Percentiles rank a stretch among this genome's conserved stretches.
Evolutionary conservation across 2,329 filamentous ascomycete species (phyloP).

Genomic region (Aspergillus udagawae): DNA sequence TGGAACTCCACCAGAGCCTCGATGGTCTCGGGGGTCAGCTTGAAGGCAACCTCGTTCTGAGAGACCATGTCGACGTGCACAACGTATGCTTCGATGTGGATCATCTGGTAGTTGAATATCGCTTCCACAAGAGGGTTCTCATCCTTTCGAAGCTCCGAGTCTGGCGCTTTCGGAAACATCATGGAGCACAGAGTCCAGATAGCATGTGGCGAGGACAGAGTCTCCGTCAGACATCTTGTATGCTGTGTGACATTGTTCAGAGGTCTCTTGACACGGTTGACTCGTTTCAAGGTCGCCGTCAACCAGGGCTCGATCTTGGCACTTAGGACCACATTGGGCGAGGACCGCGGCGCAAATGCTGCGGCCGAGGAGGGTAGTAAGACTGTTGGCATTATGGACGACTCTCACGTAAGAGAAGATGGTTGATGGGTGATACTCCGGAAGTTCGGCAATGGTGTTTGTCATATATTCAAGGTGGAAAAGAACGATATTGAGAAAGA

Average conservation of each 20-base stretch:
- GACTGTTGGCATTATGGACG: conserved; percentile 75
- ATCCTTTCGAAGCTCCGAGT: conserved; percentile 78
- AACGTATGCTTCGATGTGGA: conserved; percentile 94
- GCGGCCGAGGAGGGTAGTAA: conserved; percentile 92
- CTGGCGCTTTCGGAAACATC: conserved; percentile 86
- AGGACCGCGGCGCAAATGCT: conserved; percentile 89
- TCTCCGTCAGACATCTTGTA: conserved; percentile 91
- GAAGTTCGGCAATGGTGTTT: not conserved
- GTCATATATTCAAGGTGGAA: conserved; percentile 17
- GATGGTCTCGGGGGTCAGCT: conserved; percentile 92
- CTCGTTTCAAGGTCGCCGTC: conserved; percentile 92
- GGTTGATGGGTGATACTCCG: conserved; percentile 15
- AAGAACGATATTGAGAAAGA: conserved; percentile 36
- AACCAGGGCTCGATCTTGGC: conserved; percentile 94
- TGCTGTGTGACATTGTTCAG: conserved; percentile 96
- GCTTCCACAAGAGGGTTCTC: conserved; percentile 78
- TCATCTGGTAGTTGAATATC: conserved; percentile 85
- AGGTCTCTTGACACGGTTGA: conserved; percentile 93
- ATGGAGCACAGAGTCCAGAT: conserved; percentile 93
- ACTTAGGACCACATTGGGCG: conserved; percentile 89
- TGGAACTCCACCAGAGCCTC: conserved; percentile 91
- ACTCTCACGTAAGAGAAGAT: conserved; percentile 53
- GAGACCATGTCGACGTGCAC: conserved; percentile 99
- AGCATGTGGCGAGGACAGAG: conserved; percentile 79
- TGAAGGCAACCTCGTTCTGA: conserved; percentile 95